These are phyloP conservation scores for Fraxinus sp. DNA, from an alignment of 305 asterid species.

Conservation along the genomic window DNA sequence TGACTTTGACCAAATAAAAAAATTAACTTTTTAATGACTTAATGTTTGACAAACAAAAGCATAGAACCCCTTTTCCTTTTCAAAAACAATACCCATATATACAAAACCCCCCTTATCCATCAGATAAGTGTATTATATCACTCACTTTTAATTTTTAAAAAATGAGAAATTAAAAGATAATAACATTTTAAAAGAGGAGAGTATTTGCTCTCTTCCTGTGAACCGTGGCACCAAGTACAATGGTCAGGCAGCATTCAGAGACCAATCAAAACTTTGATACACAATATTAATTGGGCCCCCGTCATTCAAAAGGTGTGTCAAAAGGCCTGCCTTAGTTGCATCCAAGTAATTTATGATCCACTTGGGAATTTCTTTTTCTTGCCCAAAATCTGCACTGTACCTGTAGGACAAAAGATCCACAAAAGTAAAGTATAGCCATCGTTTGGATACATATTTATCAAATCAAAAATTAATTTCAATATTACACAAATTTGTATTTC, in stretches of 20 bases:
- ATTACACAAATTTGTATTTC: not conserved
- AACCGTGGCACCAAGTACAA: not conserved
- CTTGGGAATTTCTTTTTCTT: slow-evolving; percentile 59
- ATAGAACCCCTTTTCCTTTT: not conserved
- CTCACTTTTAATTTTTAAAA: not conserved
- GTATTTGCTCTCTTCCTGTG: not conserved
- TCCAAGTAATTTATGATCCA: slow-evolving; percentile 75
- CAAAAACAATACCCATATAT: not conserved
- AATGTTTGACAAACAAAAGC: not conserved
- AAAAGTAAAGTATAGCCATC: not conserved
- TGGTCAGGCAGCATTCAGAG: slow-evolving; percentile 54
- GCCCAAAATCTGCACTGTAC: slow-evolving; percentile 85
- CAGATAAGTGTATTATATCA: not conserved
- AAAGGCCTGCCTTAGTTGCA: slow-evolving; percentile 79
- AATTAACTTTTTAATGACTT: not conserved
- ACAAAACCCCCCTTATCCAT: not conserved
- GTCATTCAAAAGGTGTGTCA: slow-evolving; percentile 76
- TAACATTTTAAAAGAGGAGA: not conserved
- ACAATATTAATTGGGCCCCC: slow-evolving; percentile 58
- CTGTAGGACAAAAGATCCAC: slow-evolving; percentile 33
- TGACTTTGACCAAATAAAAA: not conserved
- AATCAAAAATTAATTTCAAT: too few species aligned
- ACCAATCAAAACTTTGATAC: slow-evolving; percentile 73
- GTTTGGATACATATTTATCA: not conserved
- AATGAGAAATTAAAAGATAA: not conserved